Evolutionary conservation across 1,139 yeast species (phyloP), one percentile per base, ranked within the genome.

Genomic region (Taphrina betulina): DNA sequence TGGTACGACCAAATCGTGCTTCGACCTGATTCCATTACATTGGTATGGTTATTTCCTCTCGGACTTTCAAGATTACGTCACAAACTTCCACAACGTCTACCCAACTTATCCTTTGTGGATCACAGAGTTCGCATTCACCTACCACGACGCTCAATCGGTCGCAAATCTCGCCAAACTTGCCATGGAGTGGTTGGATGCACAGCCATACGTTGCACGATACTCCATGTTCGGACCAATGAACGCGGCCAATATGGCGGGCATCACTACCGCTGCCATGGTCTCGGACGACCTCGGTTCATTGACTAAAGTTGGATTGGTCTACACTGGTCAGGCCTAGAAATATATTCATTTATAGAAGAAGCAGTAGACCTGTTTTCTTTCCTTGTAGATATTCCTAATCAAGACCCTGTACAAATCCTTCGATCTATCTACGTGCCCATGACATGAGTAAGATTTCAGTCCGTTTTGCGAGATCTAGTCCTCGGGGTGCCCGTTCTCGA

Each of bases 171-270:
- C 44, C 19, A 14, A 38, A 24, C 38, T 28, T 12, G 52, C 53
- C 2, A 17, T 56, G 19, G 53, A 42, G 5, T 56, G 55, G 55
- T 24, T 56, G 31, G 58, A 56, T 19, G 35, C 23, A n/a, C 50
- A 56, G 42, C 20, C 44, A 3, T 51, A 48, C 34, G 52, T 56
- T 16, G 43, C 35, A 23, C 45, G 56, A 5, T 48, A 44, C 42
- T 42, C 35, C 43, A 43, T 51, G 60, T 55, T 57, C 20, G 53
- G 57, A 19, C 57, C 59, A 5, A 50, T 50, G 54, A 33, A 42
- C 8, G 40, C 46, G 5, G 38, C 54, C 20, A 41, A 35, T n/a
- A 50, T 50, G 54, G 54, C 46, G n/a, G 54, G 54, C 5, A 50
- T 50, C 24, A 26, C 8, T 14, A 24, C 29, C 16, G 44, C 44